Conservation (phyloP, 1,284 basidiomycete species). For the Cutaneotrichosporon sp. region DNA sequence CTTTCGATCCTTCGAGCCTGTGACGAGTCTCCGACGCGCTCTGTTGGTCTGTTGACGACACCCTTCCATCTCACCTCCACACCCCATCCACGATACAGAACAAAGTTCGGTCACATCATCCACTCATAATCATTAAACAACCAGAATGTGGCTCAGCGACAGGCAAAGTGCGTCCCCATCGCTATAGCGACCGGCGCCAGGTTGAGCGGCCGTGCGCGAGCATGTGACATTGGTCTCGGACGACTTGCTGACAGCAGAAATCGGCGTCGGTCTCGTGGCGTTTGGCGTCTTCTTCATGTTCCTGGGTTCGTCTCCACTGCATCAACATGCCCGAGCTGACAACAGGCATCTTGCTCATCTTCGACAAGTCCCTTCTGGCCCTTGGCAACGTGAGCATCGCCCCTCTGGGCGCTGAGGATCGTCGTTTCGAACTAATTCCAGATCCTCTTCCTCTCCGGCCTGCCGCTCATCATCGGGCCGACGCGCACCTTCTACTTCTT, state of each 20-base stretch:
- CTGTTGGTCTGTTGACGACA: background rate
- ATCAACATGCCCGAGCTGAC: background rate
- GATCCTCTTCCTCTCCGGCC: conserved; percentile 86
- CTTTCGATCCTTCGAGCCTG: too few relatives aligned
- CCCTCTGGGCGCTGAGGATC: background rate
- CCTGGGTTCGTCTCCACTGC: conserved; percentile 54
- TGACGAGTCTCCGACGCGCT: background rate
- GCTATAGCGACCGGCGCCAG: too few relatives aligned
- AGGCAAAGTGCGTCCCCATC: conserved; percentile 58
- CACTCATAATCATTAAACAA: background rate
- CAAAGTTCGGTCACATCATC: too few relatives aligned
- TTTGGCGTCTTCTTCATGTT: conserved; percentile 95
- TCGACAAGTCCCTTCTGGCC: conserved; percentile 93
- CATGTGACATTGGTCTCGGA: too few relatives aligned
- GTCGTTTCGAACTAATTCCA: conserved; percentile 44
- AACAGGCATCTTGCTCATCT: conserved; percentile 80
- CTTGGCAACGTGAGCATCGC: conserved; percentile 82
- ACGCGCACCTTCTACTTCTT: conserved; percentile 99
- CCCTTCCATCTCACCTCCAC: background rate
- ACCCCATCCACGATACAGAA: background rate
- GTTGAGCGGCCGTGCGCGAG: background rate
- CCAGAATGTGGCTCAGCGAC: conserved; percentile 64
- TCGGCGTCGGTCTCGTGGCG: conserved; percentile 94
- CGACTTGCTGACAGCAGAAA: conserved; percentile 57
- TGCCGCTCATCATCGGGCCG: conserved; percentile 91